These are phyloP conservation scores for Nemophila menziesii DNA, from an alignment of 257 asterid species.

Conservation along the genomic window DNA sequence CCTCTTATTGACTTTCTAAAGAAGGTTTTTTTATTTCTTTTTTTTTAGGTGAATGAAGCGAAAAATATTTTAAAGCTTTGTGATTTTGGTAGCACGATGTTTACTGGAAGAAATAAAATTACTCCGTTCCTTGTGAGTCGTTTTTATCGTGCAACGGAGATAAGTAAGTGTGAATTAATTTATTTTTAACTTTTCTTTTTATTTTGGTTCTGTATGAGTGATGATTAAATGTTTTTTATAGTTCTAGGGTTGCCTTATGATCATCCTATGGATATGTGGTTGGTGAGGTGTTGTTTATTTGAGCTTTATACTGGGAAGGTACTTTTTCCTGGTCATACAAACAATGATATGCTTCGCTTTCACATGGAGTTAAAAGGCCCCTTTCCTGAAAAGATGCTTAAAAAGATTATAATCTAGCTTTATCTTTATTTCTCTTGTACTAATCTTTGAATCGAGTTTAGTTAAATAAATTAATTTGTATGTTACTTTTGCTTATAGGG, in stretches of 20 bases:
- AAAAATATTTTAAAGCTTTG: slow-evolving; percentile 88
- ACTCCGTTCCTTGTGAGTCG: slow-evolving; percentile 99
- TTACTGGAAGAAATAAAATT: slow-evolving; percentile 95
- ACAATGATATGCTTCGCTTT: slow-evolving; percentile 98
- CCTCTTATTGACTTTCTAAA: not conserved
- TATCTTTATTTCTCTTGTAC: not conserved
- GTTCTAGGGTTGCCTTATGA: slow-evolving; percentile 91
- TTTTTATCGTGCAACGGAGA: slow-evolving; percentile 98
- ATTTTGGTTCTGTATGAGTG: not conserved
- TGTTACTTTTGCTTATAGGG: slow-evolving; percentile 38
- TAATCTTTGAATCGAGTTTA: not conserved
- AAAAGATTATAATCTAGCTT: slow-evolving; percentile 47
- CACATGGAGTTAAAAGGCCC: slow-evolving; percentile 94
- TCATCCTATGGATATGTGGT: slow-evolving; percentile 98
- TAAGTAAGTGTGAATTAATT: slow-evolving; percentile 44
- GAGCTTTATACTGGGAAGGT: slow-evolving; percentile 95
- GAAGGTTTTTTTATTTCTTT: not conserved
- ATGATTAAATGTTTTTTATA: slow-evolving; percentile 15
- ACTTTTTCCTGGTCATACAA: slow-evolving; percentile 82
- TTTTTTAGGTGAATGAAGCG: slow-evolving; percentile 75
- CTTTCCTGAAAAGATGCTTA: slow-evolving; percentile 93
- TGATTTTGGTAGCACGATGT: slow-evolving; percentile 98
- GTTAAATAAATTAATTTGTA: too few species aligned
- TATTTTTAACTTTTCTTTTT: slow-evolving; percentile 6
- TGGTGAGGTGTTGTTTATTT: slow-evolving; percentile 95